Conservation (phyloP, 129 eudicot species). For the Flaveria trinervia region DNA sequence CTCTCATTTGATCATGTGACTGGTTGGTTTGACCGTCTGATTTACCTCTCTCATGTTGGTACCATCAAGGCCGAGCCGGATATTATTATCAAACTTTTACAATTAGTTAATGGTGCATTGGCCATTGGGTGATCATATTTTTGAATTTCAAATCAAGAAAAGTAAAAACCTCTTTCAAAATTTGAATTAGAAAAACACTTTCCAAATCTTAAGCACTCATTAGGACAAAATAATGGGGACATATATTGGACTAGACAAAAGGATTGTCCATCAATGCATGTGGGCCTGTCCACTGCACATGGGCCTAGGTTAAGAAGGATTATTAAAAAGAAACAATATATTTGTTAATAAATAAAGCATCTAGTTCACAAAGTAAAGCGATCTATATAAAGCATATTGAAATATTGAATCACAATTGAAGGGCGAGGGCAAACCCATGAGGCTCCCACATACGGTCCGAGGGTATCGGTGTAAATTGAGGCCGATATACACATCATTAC, state of each 20-base stretch:
- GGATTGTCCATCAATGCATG: background rate
- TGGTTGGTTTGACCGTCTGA: background rate
- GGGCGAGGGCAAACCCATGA: too few species aligned
- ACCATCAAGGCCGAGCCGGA: background rate
- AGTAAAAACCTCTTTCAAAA: background rate
- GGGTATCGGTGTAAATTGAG: too few species aligned
- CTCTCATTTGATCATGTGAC: background rate
- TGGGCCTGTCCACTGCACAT: background rate
- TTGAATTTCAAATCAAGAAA: background rate
- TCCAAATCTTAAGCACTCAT: background rate
- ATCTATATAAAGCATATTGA: too few species aligned
- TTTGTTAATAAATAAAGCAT: too few species aligned
- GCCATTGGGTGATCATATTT: background rate
- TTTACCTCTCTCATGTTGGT: background rate
- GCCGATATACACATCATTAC: too few species aligned
- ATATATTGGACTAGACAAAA: slow-evolving; percentile 8
- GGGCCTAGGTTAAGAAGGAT: background rate
- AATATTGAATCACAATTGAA: too few species aligned
- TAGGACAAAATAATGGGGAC: background rate
- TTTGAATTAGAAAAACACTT: background rate
- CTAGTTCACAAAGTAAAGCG: too few species aligned
- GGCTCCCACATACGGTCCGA: too few species aligned
- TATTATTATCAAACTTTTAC: background rate
- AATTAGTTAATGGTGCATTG: too few species aligned
- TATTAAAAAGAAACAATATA: too few species aligned